Percentiles rank a stretch among this genome's conserved stretches.
Conservation (phyloP, 257 asterid genomes). For the Penstemon newberryi region DNA sequence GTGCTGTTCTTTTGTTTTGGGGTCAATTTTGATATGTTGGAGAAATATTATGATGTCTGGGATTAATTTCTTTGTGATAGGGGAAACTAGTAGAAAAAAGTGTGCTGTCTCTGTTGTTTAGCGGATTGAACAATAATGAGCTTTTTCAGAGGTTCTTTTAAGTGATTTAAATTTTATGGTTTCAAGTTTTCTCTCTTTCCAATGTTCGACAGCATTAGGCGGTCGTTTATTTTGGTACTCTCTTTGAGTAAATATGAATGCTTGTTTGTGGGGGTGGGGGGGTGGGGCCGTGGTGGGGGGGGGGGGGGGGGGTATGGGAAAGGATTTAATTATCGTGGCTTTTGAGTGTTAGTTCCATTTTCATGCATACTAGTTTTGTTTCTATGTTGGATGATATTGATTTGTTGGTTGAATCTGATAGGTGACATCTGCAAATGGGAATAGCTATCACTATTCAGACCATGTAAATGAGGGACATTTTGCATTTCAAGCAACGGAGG, state of each 20-base stretch:
- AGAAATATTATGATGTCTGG: not conserved
- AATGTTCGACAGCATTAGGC: not conserved
- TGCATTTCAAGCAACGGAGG: constrained; percentile 77
- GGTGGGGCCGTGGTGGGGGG: too few relatives aligned
- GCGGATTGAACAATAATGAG: too few relatives aligned
- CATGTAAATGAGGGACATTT: constrained; percentile 80
- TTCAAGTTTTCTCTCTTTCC: too few relatives aligned
- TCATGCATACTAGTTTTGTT: not conserved
- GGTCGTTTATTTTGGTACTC: not conserved
- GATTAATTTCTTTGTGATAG: not conserved
- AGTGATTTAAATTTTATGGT: too few relatives aligned
- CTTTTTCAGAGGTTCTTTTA: too few relatives aligned
- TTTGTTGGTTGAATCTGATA: constrained; percentile 27
- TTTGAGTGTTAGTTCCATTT: not conserved
- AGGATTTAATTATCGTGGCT: not conserved
- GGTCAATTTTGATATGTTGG: not conserved
- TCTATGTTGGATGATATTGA: not conserved
- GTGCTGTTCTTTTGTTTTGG: not conserved
- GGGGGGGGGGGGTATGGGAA: not conserved
- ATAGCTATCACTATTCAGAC: constrained; percentile 76
- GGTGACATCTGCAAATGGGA: constrained; percentile 87
- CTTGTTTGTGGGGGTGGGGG: too few relatives aligned
- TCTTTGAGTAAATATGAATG: too few relatives aligned
- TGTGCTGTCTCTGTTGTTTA: too few relatives aligned
- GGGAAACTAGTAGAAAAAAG: not conserved